These are phyloP conservation scores for Cerrena zonata DNA, from an alignment of 1,284 basidiomycete species.

Conservation along the genomic window DNA sequence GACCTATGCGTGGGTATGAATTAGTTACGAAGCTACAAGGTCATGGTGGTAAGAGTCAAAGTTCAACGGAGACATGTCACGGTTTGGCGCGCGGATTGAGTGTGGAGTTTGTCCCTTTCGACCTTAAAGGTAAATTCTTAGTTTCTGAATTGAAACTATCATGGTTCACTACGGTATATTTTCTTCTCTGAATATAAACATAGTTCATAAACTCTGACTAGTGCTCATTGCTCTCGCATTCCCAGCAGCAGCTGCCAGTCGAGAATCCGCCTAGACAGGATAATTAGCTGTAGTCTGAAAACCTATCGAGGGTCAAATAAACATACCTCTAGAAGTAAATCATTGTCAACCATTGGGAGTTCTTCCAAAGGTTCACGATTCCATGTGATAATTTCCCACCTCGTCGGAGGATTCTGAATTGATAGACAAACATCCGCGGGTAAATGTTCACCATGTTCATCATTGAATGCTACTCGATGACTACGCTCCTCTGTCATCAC, in stretches of 20 bases:
- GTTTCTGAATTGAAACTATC: too few relatives aligned
- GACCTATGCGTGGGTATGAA: too few relatives aligned
- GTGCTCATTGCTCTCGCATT: conserved; percentile 1
- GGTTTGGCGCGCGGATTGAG: too few relatives aligned
- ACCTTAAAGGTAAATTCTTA: too few relatives aligned
- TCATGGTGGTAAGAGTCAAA: too few relatives aligned
- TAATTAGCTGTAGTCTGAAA: neutral
- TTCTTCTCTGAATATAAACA: too few relatives aligned
- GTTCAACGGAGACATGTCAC: too few relatives aligned
- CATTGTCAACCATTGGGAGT: conserved; percentile 53
- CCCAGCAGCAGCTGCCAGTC: conserved; percentile 2
- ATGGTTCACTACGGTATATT: too few relatives aligned
- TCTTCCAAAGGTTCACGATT: conserved; percentile 48
- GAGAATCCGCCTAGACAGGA: conserved; percentile 1
- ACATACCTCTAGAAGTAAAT: conserved; percentile 51
- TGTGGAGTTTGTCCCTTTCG: too few relatives aligned
- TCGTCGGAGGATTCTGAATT: conserved; percentile 65
- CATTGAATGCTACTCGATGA: conserved; percentile 61
- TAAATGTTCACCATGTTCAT: conserved; percentile 61
- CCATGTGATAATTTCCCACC: conserved; percentile 58
- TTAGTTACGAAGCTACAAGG: too few relatives aligned
- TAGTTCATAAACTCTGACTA: conserved; percentile 7
- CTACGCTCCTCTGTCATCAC: conserved; percentile 60
- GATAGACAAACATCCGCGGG: conserved; percentile 73
- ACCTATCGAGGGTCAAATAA: neutral